A percentile compares a stretch with the other conserved stretches of the same genome.
Conservation (phyloP, 2,329 filamentous ascomycete species). For the Scytalidium lignicola region DNA sequence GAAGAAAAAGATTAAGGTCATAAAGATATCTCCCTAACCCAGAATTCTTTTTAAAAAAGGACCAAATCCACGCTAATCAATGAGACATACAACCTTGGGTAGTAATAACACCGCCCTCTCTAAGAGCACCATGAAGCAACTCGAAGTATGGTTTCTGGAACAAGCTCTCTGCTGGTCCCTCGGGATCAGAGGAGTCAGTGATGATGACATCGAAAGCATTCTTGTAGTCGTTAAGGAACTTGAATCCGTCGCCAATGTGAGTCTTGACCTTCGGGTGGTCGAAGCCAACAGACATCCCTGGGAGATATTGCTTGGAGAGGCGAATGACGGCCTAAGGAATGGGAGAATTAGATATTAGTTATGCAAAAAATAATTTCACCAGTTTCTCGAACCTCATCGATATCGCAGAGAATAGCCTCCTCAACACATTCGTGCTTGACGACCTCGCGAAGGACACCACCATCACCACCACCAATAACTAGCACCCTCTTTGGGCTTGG, state of each 20-base stretch:
- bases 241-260: conserved; percentile 95
- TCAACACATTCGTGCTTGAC: conserved; percentile 98
- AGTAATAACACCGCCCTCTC: conserved; percentile 95
- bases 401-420: conserved; percentile 95
- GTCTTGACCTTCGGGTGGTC: conserved; percentile 89
- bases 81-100: conserved; percentile 99
- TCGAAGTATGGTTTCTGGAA: conserved; percentile 99
- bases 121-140: conserved; percentile 82
- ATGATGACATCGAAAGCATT: conserved; percentile 99
- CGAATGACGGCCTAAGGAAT: conserved; percentile 76
- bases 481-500: conserved; percentile 97
- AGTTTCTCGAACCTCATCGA: conserved; percentile 67
- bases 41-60: conserved; percentile 2
- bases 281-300: conserved; percentile 88
- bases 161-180: conserved; percentile 90
- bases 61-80: conserved; percentile 34
- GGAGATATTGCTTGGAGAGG: conserved; percentile 96
- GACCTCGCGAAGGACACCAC: conserved; percentile 94
- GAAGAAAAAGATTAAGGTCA: background rate
- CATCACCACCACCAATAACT: conserved; percentile 96
- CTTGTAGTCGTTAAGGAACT: conserved; percentile 95
- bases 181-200: conserved; percentile 96
- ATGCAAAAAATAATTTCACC: conserved; percentile 4
- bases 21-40: background rate
- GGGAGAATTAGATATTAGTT: conserved; percentile 8